Percentiles rank a stretch among this genome's conserved stretches.
phyloP scores from a whole-genome alignment of 2,329 filamentous ascomycete species.

The Stagonosporopsis cucurbitacearum region DNA sequence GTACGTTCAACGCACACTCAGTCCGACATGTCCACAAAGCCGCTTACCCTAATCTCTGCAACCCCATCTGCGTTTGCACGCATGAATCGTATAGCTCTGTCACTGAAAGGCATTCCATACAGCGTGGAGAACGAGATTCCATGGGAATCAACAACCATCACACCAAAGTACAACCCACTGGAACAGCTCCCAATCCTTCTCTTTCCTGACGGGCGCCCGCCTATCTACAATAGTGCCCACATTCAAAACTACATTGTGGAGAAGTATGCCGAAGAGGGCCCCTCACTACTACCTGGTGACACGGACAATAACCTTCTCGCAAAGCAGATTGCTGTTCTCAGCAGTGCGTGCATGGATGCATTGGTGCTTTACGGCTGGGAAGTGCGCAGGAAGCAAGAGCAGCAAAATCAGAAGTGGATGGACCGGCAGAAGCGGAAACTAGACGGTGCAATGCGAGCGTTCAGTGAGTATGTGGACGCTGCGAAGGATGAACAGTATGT shows the following conservation, averaged over 20 bases:
- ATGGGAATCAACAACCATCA: conserved; percentile 50
- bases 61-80: conserved; percentile 51
- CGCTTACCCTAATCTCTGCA: conserved; percentile 34
- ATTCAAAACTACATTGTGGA: conserved; percentile 27
- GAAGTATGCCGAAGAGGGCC: conserved; percentile 17
- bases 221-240: conserved; percentile 24
- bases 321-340: conserved; percentile 22
- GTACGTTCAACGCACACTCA: not conserved
- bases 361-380: conserved; percentile 21
- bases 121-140: conserved; percentile 52
- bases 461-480: conserved; percentile 11
- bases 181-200: conserved; percentile 51
- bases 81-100: conserved; percentile 51
- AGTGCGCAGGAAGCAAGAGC: conserved; percentile 7
- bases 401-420: conserved; percentile 18
- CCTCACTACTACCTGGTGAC: conserved; percentile 18
- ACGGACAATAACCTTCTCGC: conserved; percentile 20
- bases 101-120: conserved; percentile 51
- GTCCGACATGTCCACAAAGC: not conserved
- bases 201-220: conserved; percentile 20
- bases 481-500: conserved; percentile 11
- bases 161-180: conserved; percentile 49
- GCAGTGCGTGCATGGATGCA: conserved; percentile 23
- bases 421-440: conserved; percentile 24
- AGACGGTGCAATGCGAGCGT: conserved; percentile 19